Base-by-base conservation (phyloP, 1,139 yeast species). In the Petasospora rhodanensis region DNA sequence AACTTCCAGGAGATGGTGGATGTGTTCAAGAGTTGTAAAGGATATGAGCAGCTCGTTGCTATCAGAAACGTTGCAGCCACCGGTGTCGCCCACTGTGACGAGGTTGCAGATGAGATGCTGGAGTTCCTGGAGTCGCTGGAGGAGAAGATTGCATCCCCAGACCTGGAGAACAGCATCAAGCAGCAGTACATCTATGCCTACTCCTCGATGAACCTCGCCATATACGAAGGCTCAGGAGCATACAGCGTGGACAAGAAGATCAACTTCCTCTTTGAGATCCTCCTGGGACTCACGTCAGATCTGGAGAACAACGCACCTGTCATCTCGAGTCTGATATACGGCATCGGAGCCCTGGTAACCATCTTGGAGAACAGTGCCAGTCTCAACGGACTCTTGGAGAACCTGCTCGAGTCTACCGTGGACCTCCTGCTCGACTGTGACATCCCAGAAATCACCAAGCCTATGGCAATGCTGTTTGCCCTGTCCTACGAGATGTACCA, bases 401-500 rank as follows among this genome's bases (percentile, higher is more conserved):
- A 61, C 26, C 46, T 68, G 37, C 21, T 47, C 12, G 46, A 45
- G 13, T 36, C 49, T 7, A 50, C 63, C 19, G 51, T 60, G 6
- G 68, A 67, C 31, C 49, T 68, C 14, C 58, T 68, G 11, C 60
- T 64, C 6, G 56, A 68, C 35, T 61, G 66, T 43, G 76, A 70
- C 22, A 59, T 32, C 3, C 61, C 34, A 66, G 72, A 35, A 53
- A 64, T 42, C 46, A 70, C 31, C 57, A 73, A 51, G 74, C 87
- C 22, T 71, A 77, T 9, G 79, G 78, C 21, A 62, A 81, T 52
- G 52, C 61, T 78, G 6, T 62, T 78, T 41, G 91, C 81, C 1
- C 63, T 81, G 24, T 65, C 70, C 41, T 79, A 75, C 53, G 87
- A 81, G 49, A 50, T 71, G 12, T 79, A 64, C 49, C 66, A 66